Conservation (phyloP, 1,139 yeast species). For the Pichia sp. region DNA sequence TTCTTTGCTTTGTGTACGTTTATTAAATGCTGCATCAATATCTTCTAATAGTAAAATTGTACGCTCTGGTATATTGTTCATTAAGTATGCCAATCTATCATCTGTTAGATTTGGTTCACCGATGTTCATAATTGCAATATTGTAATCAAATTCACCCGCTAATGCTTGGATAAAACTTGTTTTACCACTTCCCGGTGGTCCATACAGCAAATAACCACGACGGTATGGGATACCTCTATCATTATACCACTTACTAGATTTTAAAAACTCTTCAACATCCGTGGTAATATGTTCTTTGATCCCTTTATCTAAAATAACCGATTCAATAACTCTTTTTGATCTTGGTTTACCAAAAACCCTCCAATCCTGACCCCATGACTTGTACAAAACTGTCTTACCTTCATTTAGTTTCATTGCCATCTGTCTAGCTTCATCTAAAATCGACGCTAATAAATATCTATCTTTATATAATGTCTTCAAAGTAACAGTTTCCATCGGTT, state of each 20-base stretch:
- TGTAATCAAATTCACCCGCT: conserved; percentile 94
- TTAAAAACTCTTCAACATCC: conserved; percentile 77
- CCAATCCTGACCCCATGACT: conserved; percentile 99
- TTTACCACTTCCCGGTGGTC: conserved; percentile 98
- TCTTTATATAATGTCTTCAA: conserved; percentile 85
- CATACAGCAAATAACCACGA: conserved; percentile 87
- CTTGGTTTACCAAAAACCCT: conserved; percentile 96
- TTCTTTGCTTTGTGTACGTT: conserved; percentile 71
- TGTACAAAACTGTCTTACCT: conserved; percentile 89
- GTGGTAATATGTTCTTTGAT: conserved; percentile 55
- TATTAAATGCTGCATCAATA: conserved; percentile 90
- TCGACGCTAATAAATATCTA: conserved; percentile 59
- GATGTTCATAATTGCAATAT: conserved; percentile 84
- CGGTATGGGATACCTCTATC: conserved; percentile 96
- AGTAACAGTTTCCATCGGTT: conserved; percentile 94
- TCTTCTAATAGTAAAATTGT: conserved; percentile 83
- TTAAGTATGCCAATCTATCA: conserved; percentile 85
- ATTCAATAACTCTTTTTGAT: conserved; percentile 73
- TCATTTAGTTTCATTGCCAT: conserved; percentile 79
- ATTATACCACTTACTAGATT: conserved; percentile 85
- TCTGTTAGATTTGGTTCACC: conserved; percentile 91
- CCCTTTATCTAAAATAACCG: conserved; percentile 78
- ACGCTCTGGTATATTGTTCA: conserved; percentile 93
- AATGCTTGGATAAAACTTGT: conserved; percentile 93
- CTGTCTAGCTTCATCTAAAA: conserved; percentile 76